Conservation (phyloP, 2,329 filamentous ascomycete genomes). For the Cytospora paraplurivora region DNA sequence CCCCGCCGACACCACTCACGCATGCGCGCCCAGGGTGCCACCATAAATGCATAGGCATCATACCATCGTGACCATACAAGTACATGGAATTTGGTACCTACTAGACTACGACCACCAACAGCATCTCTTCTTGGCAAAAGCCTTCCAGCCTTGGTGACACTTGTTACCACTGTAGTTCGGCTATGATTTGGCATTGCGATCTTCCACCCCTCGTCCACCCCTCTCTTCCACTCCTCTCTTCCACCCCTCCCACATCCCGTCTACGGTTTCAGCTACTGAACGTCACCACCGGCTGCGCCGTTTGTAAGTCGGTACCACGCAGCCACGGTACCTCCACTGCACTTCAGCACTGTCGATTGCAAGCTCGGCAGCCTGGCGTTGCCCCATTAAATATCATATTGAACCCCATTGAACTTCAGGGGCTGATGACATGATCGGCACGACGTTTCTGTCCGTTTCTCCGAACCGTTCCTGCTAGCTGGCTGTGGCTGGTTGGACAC, state of each 20-base stretch:
- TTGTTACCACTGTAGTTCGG: background rate
- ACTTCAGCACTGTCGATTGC: conserved; percentile 13
- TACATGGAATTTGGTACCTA: too few relatives aligned
- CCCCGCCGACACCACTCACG: background rate
- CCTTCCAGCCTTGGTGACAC: background rate
- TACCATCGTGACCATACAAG: too few relatives aligned
- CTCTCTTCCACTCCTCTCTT: background rate
- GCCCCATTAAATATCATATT: conserved; percentile 13
- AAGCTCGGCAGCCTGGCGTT: conserved; percentile 19
- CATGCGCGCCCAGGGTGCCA: too few relatives aligned
- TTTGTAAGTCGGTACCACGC: background rate
- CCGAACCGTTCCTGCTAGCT: conserved; percentile 3
- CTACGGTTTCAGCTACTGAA: background rate
- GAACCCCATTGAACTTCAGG: conserved; percentile 9
- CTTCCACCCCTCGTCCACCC: background rate
- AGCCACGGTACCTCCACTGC: conserved; percentile 5
- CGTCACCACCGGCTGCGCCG: conserved; percentile 16
- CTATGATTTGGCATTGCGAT: background rate
- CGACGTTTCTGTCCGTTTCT: conserved; percentile 13
- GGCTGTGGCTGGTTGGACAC: too few relatives aligned
- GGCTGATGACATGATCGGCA: conserved; percentile 18
- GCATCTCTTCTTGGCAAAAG: background rate
- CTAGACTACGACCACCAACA: too few relatives aligned
- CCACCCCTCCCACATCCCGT: background rate
- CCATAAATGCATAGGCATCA: too few relatives aligned